Conservation (phyloP, 169 alveolate genomes). For the Eimeria maxima region DNA sequence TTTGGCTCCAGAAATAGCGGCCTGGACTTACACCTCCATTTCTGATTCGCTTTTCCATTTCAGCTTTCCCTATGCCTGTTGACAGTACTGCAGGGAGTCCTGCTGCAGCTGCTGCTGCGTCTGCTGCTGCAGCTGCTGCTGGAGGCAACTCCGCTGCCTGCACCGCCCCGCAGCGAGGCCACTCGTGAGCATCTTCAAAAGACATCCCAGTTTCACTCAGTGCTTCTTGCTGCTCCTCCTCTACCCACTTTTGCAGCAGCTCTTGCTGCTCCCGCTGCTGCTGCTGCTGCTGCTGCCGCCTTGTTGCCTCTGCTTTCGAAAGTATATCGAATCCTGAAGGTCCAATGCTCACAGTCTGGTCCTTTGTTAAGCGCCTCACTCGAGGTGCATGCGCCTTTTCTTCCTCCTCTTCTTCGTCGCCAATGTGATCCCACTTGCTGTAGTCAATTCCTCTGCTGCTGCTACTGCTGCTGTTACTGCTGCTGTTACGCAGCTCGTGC, state of each 20-base stretch:
- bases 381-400: neutral
- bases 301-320: slow-evolving; percentile 33
- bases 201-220: slow-evolving; percentile 44
- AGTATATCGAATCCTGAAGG: slow-evolving; percentile 17
- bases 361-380: slow-evolving; percentile 67
- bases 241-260: slow-evolving; percentile 23
- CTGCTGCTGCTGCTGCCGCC: slow-evolving; percentile 20
- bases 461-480: slow-evolving; percentile 64
- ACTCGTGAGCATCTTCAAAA: slow-evolving; percentile 78
- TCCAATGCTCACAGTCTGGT: slow-evolving; percentile 72
- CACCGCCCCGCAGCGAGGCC: slow-evolving; percentile 79
- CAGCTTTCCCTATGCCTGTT: neutral
- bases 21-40: slow-evolving; percentile 76
- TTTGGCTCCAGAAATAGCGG: slow-evolving; percentile 76
- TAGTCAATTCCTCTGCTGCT: slow-evolving; percentile 49
- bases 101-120: slow-evolving; percentile 58
- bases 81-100: neutral
- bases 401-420: slow-evolving; percentile 56
- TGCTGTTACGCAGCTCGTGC: slow-evolving; percentile 31
- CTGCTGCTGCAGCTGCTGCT: slow-evolving; percentile 38
- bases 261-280: slow-evolving; percentile 14
- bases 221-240: slow-evolving; percentile 49
- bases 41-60: slow-evolving; percentile 35
- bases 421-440: slow-evolving; percentile 68
- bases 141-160: slow-evolving; percentile 50